Evolutionary conservation across 352 stramenopile species (phyloP), one percentile per base, ranked within the genome.

Genomic region (Globisporangium radiosum): DNA sequence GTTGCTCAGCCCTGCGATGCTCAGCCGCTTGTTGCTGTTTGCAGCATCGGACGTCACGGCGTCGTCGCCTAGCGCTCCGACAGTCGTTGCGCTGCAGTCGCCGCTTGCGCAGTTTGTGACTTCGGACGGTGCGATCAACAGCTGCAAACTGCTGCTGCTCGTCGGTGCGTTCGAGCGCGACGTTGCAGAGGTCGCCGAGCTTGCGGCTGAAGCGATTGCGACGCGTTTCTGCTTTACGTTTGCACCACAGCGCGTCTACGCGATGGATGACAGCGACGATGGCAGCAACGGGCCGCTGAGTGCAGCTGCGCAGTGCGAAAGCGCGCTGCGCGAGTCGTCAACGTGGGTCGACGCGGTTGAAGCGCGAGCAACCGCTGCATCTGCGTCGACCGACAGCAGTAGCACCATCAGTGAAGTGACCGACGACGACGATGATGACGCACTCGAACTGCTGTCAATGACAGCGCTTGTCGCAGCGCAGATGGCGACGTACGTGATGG

Each of bases 11-110:
- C 52, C 70, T 5, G 52, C 14, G 33, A 73, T 85, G 43, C 60
- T 87, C 10, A 69, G 69, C 8, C 77, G 71, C 4, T 38, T 87
- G 8, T 37, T 85, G 33, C 25, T 87, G n/a, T 78, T 87, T 42
- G 74, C 61, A 5, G 74, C 61, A 5, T 72, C 70, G 19, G 69
- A 75, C 52, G 10, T 59, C 13, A 43, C 11, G 69, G 25, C 37
- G 57, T 44, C 33, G 50, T 50, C 52, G 50, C 25, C 25, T 33
- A 33, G 25, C 25, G 25, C 25, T 33, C 25, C 25, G 25, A 3
- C 52, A 69, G 3, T 25, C 6, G 39, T 57, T 8, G 47, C 40
- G 11, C 40, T 65, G 6, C 43, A 19, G 15, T 19, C 36, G 8
- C 60, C 60, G 10, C 54, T 66, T 19, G 48, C n/a, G 44, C 51